Percentiles rank a stretch among this genome's conserved stretches.
These are phyloP conservation scores for Aspergillus sojae DNA, from an alignment of 2,329 filamentous ascomycete species.

Conservation along the genomic window DNA sequence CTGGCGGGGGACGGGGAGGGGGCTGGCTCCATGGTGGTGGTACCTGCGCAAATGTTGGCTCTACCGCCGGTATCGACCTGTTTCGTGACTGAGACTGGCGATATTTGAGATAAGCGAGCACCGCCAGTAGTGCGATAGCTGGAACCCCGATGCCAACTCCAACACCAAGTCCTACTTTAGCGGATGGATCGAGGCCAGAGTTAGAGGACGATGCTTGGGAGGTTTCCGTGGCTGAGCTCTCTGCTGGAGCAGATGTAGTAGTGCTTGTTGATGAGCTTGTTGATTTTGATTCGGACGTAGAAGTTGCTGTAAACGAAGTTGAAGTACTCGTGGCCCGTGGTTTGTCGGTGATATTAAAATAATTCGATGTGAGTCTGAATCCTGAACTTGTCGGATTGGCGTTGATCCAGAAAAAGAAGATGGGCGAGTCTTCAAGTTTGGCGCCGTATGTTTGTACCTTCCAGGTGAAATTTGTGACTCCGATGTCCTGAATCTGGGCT, in stretches of 20 bases:
- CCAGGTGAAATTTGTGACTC: slow-evolving; percentile 22
- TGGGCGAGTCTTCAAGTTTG: slow-evolving; percentile 17
- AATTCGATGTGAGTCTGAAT: slow-evolving; percentile 17
- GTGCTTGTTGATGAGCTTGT: neutral
- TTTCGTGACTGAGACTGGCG: neutral
- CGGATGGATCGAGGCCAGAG: slow-evolving; percentile 1
- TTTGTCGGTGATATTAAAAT: slow-evolving; percentile 21
- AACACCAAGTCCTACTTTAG: slow-evolving; percentile 17
- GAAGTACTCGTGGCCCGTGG: slow-evolving; percentile 1
- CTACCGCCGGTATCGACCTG: neutral
- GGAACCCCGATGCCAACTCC: slow-evolving; percentile 15
- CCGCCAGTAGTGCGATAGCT: slow-evolving; percentile 7
- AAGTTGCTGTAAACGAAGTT: neutral
- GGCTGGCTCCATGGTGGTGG: neutral
- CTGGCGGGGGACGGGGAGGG: neutral
- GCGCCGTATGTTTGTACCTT: slow-evolving; percentile 21
- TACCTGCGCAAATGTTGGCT: neutral
- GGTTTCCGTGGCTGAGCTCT: neutral
- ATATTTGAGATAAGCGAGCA: slow-evolving; percentile 12
- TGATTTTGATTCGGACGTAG: neutral
- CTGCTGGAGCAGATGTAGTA: neutral
- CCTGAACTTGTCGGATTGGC: slow-evolving; percentile 8
- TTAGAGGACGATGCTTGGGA: neutral
- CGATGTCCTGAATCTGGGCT: neutral
- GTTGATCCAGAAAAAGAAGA: slow-evolving; percentile 24